Evolutionary conservation across 805 yeast species (phyloP), one percentile per base, ranked within the genome.

Genomic region (Blastobotrys chiropterorum): DNA sequence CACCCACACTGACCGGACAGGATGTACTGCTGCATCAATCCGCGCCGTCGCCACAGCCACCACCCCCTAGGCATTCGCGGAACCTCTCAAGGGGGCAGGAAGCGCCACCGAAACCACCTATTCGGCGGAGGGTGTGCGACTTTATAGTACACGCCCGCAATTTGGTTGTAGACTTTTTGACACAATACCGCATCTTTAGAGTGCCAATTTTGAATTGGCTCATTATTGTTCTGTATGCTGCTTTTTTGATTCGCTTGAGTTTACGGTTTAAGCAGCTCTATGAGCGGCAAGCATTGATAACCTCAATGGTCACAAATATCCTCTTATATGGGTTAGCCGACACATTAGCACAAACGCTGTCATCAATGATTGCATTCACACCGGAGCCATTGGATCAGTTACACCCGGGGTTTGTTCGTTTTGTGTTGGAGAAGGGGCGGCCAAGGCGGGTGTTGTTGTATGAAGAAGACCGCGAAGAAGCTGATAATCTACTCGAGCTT

Each of bases 261-360:
- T 53, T 60, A 34, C 54, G 62, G 31, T 72, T 68, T 58, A 57
- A 57, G 17, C 53, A 46, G 34, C 50, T 67, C 13, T 90, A 90
- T 65, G 76, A 78, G 54, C 74, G 70, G 52, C 80, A 81, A 46
- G 82, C 94, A 1, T 67, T 89, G 30, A 65, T 84, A n/a, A 88
- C 97, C 14, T 86, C 90, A 38, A 78, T 88, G 53, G 79, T 83
- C 20, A 84, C 97, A 1, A 92, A 92, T 62, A 69, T 86, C 26
- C 81, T 90, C 3, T 72, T 92, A 3, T 87, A 82, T 65, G 97
- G 96, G 0, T 81, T 89, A n/a, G 90, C 97, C 0, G 98, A 92
- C 65, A 80, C 90, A 0, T 64, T 90, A 56, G 98, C 98, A 0
- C 98, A 92, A 67, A 76, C 85, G 2, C 72, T 89, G 2, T 62